Evolutionary conservation across 2,329 filamentous ascomycete species (phyloP).

Genomic region (Madurella fahalii): DNA sequence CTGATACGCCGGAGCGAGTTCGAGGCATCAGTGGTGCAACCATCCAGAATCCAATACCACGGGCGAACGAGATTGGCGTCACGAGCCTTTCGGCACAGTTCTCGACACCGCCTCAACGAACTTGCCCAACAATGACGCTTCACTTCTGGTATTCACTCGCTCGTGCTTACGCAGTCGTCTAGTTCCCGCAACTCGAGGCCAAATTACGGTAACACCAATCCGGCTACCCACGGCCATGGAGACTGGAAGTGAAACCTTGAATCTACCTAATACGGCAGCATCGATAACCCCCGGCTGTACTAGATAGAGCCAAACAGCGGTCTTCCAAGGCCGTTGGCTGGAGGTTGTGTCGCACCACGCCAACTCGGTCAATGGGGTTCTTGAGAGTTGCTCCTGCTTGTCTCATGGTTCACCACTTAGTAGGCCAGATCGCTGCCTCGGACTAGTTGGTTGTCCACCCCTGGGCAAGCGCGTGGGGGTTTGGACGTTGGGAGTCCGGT

Average conservation of each 20-base stretch:
- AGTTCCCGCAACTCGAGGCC: too few relatives aligned
- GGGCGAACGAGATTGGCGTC: slow-evolving; percentile 1
- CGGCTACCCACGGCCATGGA: too few relatives aligned
- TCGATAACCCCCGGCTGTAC: neutral
- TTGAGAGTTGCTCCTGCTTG: neutral
- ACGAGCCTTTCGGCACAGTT: neutral
- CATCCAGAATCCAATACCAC: slow-evolving; percentile 8
- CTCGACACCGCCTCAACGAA: neutral
- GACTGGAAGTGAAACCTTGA: too few relatives aligned
- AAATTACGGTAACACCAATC: too few relatives aligned
- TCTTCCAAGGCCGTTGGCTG: neutral
- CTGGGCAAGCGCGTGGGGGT: too few relatives aligned
- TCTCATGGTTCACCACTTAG: too few relatives aligned
- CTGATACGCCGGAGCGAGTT: neutral
- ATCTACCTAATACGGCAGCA: neutral
- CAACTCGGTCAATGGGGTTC: neutral
- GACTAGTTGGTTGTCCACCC: neutral
- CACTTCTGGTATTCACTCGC: too few relatives aligned
- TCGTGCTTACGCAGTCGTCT: too few relatives aligned
- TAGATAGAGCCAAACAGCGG: too few relatives aligned
- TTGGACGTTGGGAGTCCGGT: too few relatives aligned
- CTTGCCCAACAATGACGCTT: neutral
- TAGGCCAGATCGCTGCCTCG: neutral
- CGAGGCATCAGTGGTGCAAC: slow-evolving; percentile 1
- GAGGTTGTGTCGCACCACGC: neutral